Conservation (phyloP, 768 basidiomycete species). For the Trametes cinnabarina region DNA sequence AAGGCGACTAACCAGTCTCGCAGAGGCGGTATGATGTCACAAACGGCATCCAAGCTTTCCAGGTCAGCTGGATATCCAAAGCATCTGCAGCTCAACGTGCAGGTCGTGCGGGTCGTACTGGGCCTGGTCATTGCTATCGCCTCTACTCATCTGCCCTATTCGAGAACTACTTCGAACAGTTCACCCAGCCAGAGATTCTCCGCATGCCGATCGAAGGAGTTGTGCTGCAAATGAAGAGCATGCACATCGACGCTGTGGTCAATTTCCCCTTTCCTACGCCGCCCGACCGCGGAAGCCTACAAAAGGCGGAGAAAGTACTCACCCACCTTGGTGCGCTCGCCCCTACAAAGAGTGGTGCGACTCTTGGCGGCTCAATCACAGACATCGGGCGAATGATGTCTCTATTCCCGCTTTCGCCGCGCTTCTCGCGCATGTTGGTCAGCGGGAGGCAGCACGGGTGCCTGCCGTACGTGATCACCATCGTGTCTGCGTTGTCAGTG, state of each 20-base stretch:
- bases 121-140: constrained; percentile 97
- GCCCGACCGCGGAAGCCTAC: constrained; percentile 73
- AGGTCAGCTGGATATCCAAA: constrained; percentile 91
- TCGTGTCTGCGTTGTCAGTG: constrained; percentile 89
- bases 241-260: constrained; percentile 94
- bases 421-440: constrained; percentile 95
- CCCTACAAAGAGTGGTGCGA: constrained; percentile 16
- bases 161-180: constrained; percentile 88
- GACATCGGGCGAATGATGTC: constrained; percentile 91
- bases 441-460: constrained; percentile 84
- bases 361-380: constrained; percentile 67
- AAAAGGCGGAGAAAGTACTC: constrained; percentile 79
- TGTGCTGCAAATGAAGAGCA: constrained; percentile 97
- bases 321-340: constrained; percentile 79
- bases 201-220: constrained; percentile 97
- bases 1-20: not conserved
- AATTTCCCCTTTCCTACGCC: constrained; percentile 99
- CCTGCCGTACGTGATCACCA: constrained; percentile 85
- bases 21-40: constrained; percentile 81
- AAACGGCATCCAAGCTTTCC: constrained; percentile 88
- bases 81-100: constrained; percentile 93
- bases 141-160: constrained; percentile 94
- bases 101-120: constrained; percentile 95
- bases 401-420: constrained; percentile 88
- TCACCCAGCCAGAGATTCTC: constrained; percentile 87